A percentile compares a stretch with the other conserved stretches of the same genome.
Evolutionary conservation across 2,329 filamentous ascomycete genomes (phyloP).

Genomic region (Cyanodermella asteris): DNA sequence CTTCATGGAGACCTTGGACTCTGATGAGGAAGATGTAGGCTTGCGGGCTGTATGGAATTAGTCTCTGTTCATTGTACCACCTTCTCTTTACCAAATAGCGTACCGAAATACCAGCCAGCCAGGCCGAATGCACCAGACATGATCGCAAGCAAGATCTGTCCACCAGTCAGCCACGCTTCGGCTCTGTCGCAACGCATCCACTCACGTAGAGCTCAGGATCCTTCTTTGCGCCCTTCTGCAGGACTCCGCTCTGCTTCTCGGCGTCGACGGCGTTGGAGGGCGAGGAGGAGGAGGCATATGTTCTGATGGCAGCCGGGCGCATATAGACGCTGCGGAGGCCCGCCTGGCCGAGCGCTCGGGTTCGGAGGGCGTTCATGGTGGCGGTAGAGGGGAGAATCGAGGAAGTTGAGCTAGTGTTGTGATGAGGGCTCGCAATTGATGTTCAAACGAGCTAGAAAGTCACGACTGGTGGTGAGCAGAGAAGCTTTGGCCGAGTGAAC

Average conservation of each 20-base stretch:
- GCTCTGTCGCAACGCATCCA: slow-evolving; percentile 7
- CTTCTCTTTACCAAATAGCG: slow-evolving; percentile 10
- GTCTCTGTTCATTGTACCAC: slow-evolving; percentile 14
- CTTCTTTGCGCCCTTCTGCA: slow-evolving; percentile 42
- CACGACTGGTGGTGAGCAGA: too few species aligned
- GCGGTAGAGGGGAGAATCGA: too few species aligned
- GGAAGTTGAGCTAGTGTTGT: too few species aligned
- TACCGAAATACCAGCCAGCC: slow-evolving; percentile 79
- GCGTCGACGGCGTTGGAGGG: slow-evolving; percentile 26
- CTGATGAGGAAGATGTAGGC: slow-evolving; percentile 67
- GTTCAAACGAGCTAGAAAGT: too few species aligned
- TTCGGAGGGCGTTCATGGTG: too few species aligned
- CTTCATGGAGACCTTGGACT: slow-evolving; percentile 53
- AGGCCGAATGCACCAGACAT: slow-evolving; percentile 77
- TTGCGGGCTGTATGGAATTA: slow-evolving; percentile 44
- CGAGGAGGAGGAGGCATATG: slow-evolving; percentile 20
- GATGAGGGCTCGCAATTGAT: too few species aligned
- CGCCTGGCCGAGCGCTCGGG: too few species aligned
- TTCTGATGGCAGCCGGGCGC: slow-evolving; percentile 20
- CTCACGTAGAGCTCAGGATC: slow-evolving; percentile 53
- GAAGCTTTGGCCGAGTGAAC: too few species aligned
- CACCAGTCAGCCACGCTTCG: background rate
- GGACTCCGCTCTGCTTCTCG: slow-evolving; percentile 18
- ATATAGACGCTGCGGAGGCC: too few species aligned
- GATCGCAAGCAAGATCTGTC: slow-evolving; percentile 68